Evolutionary conservation across 2,329 filamentous ascomycete genomes (phyloP), one percentile per base, ranked within the genome.

Genomic region (Metarhizium robertsii): DNA sequence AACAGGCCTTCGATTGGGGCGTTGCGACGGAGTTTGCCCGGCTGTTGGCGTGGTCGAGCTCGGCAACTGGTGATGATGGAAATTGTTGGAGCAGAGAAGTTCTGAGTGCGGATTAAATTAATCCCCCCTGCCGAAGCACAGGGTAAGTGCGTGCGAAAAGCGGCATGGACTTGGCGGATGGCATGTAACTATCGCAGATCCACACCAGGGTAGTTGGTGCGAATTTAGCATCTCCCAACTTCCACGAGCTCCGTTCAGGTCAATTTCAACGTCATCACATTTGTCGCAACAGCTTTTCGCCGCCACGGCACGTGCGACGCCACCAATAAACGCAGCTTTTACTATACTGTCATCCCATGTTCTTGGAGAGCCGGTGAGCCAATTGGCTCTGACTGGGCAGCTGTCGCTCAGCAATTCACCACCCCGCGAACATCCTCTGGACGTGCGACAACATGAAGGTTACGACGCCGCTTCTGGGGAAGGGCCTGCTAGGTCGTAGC

Each of bases 401-500:
- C 49, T 30, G 34, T 50, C 54, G 52, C 49, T 13, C 42, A 45
- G n/a, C 42, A 20, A 20, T 20, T 20, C 16, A 7, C 32, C 32
- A 55, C n/a, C 51, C 7, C 38, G 13, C 38, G 5, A 13, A 53
- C 25, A 43, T 30, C 25, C 51, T 20, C 30, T 52, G 29, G 42
- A 20, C 42, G n/a, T 11, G 43, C 48, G 46, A 52, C 64, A 60
- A 55, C 57, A 84, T 84, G 81, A 75, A 73, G 64, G 66, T 71
- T 16, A 75, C 79, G 20, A 65, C 69, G 18, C 66, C 69, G 2
- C 63, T 69, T 54, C 68, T 80, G 36, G 67, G 70, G 58, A 81
- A 76, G 67, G 76, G 80, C 70, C 82, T 86, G 65, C 71, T 78
- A 61, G 73, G 73, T 56, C 77, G 83, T 46, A 86, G 81, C 62